These are phyloP conservation scores for Ensete ventricosum DNA, from an alignment of 176 grass and related monocot genomes.

Conservation along the genomic window DNA sequence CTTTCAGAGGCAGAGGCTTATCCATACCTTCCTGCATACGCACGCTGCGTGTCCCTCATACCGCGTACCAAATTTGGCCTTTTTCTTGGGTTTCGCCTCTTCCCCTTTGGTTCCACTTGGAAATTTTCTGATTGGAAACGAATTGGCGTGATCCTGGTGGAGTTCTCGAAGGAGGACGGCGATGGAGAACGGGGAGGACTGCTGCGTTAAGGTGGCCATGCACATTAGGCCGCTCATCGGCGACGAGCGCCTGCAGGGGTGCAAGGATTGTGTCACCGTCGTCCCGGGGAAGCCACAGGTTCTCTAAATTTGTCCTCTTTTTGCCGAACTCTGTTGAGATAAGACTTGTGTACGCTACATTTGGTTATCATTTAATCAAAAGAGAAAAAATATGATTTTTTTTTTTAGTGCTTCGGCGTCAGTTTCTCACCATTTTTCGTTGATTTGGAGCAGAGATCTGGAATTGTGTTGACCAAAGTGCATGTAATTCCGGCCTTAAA, in stretches of 20 bases:
- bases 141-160: background rate
- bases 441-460: slow-evolving; percentile 2
- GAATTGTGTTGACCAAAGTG: background rate
- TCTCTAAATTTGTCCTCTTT: background rate
- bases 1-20: background rate
- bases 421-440: background rate
- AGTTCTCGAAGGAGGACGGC: slow-evolving; percentile 45
- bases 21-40: background rate
- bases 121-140: background rate
- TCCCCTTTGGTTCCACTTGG: background rate
- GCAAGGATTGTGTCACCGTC: slow-evolving; percentile 65
- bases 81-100: background rate
- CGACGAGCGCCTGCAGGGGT: slow-evolving; percentile 93
- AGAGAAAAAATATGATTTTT: background rate
- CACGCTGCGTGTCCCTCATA: no score
- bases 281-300: slow-evolving; percentile 67
- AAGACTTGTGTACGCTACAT: background rate
- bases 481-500: background rate
- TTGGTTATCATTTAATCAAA: background rate
- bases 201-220: slow-evolving; percentile 92
- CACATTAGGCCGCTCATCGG: slow-evolving; percentile 90
- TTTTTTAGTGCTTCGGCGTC: background rate
- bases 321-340: background rate
- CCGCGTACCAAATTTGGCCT: background rate
- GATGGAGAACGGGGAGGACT: slow-evolving; percentile 94